phyloP scores from a whole-genome alignment of 78 protist genomes.

The Pigoraptor vietnamica region DNA sequence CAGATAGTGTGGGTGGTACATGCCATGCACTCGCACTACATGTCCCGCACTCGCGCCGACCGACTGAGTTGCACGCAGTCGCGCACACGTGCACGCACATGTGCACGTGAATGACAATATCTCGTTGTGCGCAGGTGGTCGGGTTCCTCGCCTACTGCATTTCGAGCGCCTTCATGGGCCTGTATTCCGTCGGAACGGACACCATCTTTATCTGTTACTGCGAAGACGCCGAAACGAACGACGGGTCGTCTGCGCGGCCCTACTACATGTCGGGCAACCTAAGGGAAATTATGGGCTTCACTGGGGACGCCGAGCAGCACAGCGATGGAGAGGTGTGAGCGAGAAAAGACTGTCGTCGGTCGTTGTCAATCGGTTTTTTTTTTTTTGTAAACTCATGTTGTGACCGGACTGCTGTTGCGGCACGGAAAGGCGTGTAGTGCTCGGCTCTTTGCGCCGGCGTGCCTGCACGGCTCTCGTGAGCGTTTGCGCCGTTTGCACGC shows the following conservation, averaged over 20 bases:
- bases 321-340: neutral
- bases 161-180: neutral
- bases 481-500: no score
- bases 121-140: neutral
- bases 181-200: neutral
- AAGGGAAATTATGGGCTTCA: neutral
- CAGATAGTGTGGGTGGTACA: neutral
- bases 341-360: no score
- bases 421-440: no score
- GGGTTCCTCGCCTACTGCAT: neutral
- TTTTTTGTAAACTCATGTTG: no score
- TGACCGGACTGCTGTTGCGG: no score
- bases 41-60: no score
- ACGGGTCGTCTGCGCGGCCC: constrained; percentile 4
- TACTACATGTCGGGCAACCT: neutral
- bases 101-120: neutral
- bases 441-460: no score
- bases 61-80: no score
- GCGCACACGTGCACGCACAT: neutral
- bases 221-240: constrained; percentile 25
- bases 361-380: no score
- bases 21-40: no score
- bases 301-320: neutral
- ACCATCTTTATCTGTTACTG: neutral
- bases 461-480: no score